These are phyloP conservation scores for Phylloporus sp. DNA, from an alignment of 768 basidiomycete genomes.

Conservation along the genomic window DNA sequence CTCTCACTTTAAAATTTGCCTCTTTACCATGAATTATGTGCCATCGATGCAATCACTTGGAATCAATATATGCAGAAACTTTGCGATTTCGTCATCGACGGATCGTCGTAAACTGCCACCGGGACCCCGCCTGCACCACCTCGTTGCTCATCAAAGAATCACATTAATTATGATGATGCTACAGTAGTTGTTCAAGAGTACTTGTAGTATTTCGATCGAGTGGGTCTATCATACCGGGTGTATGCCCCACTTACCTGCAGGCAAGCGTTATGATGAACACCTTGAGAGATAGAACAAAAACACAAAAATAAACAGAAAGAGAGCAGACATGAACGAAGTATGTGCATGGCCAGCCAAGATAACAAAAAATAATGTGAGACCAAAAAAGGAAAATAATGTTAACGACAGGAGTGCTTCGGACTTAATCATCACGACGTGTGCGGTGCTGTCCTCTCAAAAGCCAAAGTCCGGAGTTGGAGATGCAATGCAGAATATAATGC, in stretches of 20 bases:
- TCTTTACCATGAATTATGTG: too few relatives aligned
- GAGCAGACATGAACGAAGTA: conserved; percentile 14
- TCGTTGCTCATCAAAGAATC: too few relatives aligned
- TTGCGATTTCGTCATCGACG: too few relatives aligned
- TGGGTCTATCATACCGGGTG: conserved; percentile 19
- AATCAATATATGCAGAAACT: too few relatives aligned
- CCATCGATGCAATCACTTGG: too few relatives aligned
- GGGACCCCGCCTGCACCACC: too few relatives aligned
- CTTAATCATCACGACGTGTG: conserved; percentile 3
- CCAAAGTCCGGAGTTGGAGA: conserved; percentile 11
- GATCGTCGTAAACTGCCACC: too few relatives aligned
- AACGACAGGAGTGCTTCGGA: conserved; percentile 23
- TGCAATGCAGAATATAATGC: conserved; percentile 26
- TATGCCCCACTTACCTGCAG: conserved; percentile 27
- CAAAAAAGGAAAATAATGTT: conserved; percentile 27
- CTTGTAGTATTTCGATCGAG: conserved; percentile 22
- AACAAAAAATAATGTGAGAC: conserved; percentile 18
- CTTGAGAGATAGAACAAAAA: conserved; percentile 18
- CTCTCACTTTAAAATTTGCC: too few relatives aligned
- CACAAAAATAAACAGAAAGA: conserved; percentile 1
- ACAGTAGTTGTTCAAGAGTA: conserved; percentile 26
- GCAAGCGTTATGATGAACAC: conserved; percentile 12
- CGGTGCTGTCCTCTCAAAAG: conserved; percentile 15
- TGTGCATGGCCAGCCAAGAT: conserved; percentile 27
- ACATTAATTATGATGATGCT: conserved; percentile 29